Percentiles rank a stretch among this genome's conserved stretches.
Evolutionary conservation across 2,329 filamentous ascomycete genomes (phyloP).

Genomic region (Aspergillus sp.): DNA sequence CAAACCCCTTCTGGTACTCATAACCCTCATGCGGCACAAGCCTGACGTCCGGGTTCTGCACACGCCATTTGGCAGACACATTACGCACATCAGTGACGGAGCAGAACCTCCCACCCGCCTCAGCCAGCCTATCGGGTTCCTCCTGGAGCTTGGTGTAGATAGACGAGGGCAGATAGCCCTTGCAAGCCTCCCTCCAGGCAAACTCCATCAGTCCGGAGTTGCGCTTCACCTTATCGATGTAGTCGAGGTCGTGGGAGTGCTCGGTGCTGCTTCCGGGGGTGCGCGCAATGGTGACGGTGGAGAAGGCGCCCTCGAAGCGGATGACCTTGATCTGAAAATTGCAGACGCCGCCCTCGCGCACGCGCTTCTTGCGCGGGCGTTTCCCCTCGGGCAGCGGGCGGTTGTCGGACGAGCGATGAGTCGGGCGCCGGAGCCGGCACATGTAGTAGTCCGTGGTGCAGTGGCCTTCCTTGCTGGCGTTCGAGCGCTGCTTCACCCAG

Average conservation of each 20-base stretch:
- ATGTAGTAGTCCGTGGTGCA: constrained; percentile 40
- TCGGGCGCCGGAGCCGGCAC: constrained; percentile 36
- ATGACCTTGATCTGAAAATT: constrained; percentile 41
- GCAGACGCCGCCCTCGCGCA: constrained; percentile 38
- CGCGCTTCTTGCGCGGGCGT: constrained; percentile 34
- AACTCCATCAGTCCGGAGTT: constrained; percentile 41
- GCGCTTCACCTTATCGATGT: constrained; percentile 39
- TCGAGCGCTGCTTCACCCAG: constrained; percentile 40
- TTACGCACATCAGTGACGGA: constrained; percentile 41
- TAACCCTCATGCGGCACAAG: constrained; percentile 39
- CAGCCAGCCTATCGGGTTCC: constrained; percentile 34
- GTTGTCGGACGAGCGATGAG: constrained; percentile 30
- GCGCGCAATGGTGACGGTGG: constrained; percentile 34
- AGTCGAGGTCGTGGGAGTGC: constrained; percentile 40
- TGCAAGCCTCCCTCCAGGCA: constrained; percentile 35
- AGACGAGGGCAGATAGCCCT: constrained; percentile 40
- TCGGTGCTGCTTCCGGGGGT: constrained; percentile 31
- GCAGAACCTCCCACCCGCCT: constrained; percentile 38
- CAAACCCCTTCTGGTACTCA: constrained; percentile 35
- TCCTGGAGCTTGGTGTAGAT: constrained; percentile 41
- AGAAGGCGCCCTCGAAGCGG: constrained; percentile 34
- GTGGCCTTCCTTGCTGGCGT: constrained; percentile 33
- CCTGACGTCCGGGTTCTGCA: constrained; percentile 34
- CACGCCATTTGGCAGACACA: constrained; percentile 40
- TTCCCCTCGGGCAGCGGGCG: constrained; percentile 38